These are phyloP conservation scores for Przewalskia tangutica DNA, from an alignment of 257 asterid genomes.

Conservation along the genomic window DNA sequence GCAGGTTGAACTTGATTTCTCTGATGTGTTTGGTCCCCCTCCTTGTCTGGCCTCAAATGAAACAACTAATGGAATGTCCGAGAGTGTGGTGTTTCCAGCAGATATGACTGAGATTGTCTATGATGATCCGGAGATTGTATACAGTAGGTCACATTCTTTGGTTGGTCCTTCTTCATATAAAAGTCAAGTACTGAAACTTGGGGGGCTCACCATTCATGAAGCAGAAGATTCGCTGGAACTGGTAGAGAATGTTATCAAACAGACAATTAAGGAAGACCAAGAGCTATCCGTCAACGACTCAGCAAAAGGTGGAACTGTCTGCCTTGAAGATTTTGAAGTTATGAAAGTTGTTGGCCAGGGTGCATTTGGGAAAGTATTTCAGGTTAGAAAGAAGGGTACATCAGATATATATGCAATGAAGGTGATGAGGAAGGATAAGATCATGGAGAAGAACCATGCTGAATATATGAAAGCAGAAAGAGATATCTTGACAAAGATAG, in stretches of 20 bases:
- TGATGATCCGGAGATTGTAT: constrained; percentile 53
- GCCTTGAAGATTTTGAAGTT: constrained; percentile 48
- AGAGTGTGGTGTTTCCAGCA: constrained; percentile 3
- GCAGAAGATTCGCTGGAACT: constrained; percentile 34
- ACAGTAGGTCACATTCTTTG: constrained; percentile 54
- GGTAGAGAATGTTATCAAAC: constrained; percentile 19
- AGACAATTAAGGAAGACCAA: constrained; percentile 25
- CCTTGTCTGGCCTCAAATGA: constrained; percentile 25
- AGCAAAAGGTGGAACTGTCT: constrained; percentile 19
- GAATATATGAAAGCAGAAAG: constrained; percentile 58
- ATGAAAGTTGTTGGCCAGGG: constrained; percentile 64
- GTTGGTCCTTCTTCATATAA: constrained; percentile 56
- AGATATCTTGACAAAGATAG: constrained; percentile 53
- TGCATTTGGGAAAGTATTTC: constrained; percentile 61
- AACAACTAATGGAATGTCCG: constrained; percentile 19
- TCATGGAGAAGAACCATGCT: constrained; percentile 58
- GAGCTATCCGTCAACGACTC: constrained; percentile 13
- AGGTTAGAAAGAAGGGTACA: constrained; percentile 46
- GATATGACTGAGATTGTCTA: constrained; percentile 36
- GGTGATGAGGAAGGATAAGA: constrained; percentile 69
- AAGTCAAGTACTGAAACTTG: constrained; percentile 37
- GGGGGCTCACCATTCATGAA: constrained; percentile 48
- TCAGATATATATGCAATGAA: constrained; percentile 59
- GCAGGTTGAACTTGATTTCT: constrained; percentile 23
- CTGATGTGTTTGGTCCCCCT: constrained; percentile 32